phyloP scores from a whole-genome alignment of 1,284 basidiomycete genomes.

The Trichosporon ovoides region DNA sequence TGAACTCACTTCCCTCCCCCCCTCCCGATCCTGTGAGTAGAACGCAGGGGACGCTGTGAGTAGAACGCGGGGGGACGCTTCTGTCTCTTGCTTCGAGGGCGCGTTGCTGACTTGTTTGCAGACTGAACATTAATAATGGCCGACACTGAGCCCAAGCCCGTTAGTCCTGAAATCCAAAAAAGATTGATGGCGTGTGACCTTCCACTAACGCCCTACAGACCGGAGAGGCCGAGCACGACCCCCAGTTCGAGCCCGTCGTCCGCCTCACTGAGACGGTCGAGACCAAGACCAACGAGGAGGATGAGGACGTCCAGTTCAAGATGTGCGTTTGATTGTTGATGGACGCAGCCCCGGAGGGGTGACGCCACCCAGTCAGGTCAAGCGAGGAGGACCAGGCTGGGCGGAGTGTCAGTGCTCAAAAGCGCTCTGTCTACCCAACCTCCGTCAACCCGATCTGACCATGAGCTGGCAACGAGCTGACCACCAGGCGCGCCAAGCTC shows the following conservation, averaged over 20 bases:
- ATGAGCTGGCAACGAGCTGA: too few species aligned
- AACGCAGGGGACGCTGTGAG: too few species aligned
- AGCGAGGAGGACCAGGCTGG: too few species aligned
- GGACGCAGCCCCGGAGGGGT: not conserved
- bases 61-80: too few species aligned
- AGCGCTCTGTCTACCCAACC: too few species aligned
- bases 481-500: conserved; percentile 85
- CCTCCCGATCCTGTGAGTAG: not conserved
- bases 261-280: conserved; percentile 87
- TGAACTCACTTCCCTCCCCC: not conserved
- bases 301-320: conserved; percentile 91
- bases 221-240: conserved; percentile 65
- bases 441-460: too few species aligned
- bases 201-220: not conserved
- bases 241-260: conserved; percentile 94
- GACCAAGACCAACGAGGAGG: conserved; percentile 91
- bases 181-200: not conserved
- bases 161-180: not conserved
- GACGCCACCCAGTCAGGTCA: not conserved
- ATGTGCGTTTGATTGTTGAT: conserved; percentile 65
- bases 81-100: too few species aligned
- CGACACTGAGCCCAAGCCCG: conserved; percentile 24
- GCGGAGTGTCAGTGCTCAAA: not conserved
- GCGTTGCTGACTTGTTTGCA: not conserved
- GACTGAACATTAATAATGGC: conserved; percentile 16